Conservation (phyloP, 345 rosid species). For the Syzygium jambos region DNA sequence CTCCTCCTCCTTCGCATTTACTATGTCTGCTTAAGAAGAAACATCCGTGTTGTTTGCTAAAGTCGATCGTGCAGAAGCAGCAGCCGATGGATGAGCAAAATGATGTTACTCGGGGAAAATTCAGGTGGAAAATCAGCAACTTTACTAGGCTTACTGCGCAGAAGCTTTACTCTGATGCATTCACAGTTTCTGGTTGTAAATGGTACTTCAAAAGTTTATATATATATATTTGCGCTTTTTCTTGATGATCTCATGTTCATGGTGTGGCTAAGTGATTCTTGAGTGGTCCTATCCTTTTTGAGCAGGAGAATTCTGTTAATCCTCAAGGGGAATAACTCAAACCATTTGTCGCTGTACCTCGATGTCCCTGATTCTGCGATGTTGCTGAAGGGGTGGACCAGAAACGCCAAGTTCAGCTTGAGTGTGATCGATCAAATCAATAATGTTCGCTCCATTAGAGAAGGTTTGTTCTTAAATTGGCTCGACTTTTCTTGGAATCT, state of each 20-base stretch:
- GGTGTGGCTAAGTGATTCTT: neutral
- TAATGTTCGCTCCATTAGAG: neutral
- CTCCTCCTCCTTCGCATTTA: neutral
- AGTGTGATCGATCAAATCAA: conserved; percentile 4
- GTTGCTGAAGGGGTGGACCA: conserved; percentile 16
- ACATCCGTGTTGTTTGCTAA: neutral
- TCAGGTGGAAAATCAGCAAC: neutral
- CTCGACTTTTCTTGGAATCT: neutral
- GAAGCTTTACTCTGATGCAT: neutral
- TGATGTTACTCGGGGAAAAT: neutral
- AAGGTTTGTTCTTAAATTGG: neutral
- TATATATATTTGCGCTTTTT: neutral
- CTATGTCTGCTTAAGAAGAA: neutral
- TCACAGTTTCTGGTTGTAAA: neutral
- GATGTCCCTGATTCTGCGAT: conserved; percentile 10
- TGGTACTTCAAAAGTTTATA: neutral
- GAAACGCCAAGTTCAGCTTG: conserved; percentile 11
- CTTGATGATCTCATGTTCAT: neutral
- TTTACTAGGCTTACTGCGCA: neutral
- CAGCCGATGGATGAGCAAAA: neutral
- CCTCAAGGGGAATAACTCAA: neutral
- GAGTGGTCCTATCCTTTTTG: neutral
- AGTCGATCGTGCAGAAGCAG: neutral
- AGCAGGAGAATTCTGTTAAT: neutral
- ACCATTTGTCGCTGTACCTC: neutral